phyloP scores from a whole-genome alignment of 108 stramenopile species.

The Cyclostephanos invisitatus region DNA sequence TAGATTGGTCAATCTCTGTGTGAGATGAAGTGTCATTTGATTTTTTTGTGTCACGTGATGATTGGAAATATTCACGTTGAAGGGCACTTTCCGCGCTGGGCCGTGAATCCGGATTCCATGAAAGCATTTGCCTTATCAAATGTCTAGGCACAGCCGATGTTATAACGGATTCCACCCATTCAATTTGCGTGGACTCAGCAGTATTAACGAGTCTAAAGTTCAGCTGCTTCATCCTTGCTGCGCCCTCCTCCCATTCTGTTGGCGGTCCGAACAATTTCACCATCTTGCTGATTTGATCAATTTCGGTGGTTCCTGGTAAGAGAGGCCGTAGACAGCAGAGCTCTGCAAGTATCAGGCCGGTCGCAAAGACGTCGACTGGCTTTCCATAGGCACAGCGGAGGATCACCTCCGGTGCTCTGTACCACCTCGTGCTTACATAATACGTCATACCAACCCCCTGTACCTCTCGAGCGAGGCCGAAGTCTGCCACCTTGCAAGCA shows the following conservation, averaged over 20 bases:
- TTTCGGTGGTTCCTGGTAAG: constrained; percentile 90
- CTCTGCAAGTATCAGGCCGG: constrained; percentile 93
- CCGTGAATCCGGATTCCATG: constrained; percentile 74
- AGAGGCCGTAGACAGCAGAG: constrained; percentile 87
- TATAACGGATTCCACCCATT: neutral
- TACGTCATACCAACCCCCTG: constrained; percentile 63
- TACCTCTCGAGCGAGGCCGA: constrained; percentile 86
- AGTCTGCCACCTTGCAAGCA: constrained; percentile 91
- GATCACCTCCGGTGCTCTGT: constrained; percentile 96
- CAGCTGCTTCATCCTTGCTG: constrained; percentile 32
- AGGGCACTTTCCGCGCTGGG: constrained; percentile 71
- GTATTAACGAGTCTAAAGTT: constrained; percentile 55
- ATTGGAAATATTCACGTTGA: constrained; percentile 67
- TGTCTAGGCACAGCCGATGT: neutral
- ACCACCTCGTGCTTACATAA: constrained; percentile 97
- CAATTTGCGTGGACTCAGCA: constrained; percentile 39
- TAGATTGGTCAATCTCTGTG: neutral
- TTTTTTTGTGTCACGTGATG: neutral
- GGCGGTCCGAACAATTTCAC: constrained; percentile 81
- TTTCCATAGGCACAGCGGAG: constrained; percentile 79
- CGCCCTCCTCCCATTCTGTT: constrained; percentile 56
- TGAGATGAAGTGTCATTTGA: neutral
- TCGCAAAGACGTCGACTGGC: constrained; percentile 93
- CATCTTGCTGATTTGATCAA: constrained; percentile 91
- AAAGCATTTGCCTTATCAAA: constrained; percentile 22